Base-by-base conservation (phyloP, 768 basidiomycete species). In the Russula emetica region DNA sequence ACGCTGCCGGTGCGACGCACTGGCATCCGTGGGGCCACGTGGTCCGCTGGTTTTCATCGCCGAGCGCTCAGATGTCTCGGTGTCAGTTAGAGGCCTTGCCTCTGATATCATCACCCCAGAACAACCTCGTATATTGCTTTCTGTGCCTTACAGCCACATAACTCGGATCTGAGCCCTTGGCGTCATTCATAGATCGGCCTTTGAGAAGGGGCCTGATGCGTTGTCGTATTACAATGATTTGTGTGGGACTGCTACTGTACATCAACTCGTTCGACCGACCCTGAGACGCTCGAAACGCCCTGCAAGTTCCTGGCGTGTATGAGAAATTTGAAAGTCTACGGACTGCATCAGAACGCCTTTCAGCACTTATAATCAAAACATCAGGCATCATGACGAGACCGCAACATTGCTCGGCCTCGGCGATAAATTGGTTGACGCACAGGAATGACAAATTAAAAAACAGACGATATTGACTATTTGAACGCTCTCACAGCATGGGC, bases 21-120 rank as follows among this genome's bases (percentile, higher is more conserved):
- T n/a, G n/a, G n/a, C n/a, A n/a, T n/a, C 47, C 18, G 22, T 6
- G 13, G 11, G 45, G 30, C 14, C 63, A 38, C 58, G 58, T 64
- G 40, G 52, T n/a, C n/a, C 22, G 13, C 28, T 52, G 8, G 2
- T 36, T 55, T 55, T 38, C 14, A 22, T 0, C 3, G 4, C n/a
- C 32, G 53, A 22, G 53, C 53, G 53, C 53, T 6, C 0, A 16
- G 8, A 16, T 9, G 18, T 44, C 20, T 44, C 44, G 20, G 42
- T 42, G 16, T 20, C 20, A 20, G 18, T 20, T 3, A 8, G 10
- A 10, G 6, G 20, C 42, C 42, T 44, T n/a, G 20, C 40, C 18
- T 14, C 16, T 45, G 44, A 45, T 47, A 47, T 47, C 45, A 47
- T 22, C n/a, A 22, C 45, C 38, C 38, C 38, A 18, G 38, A 40